Conservation (phyloP, 495 filamentous ascomycete genomes). For the Stereocaulon alpinum region DNA sequence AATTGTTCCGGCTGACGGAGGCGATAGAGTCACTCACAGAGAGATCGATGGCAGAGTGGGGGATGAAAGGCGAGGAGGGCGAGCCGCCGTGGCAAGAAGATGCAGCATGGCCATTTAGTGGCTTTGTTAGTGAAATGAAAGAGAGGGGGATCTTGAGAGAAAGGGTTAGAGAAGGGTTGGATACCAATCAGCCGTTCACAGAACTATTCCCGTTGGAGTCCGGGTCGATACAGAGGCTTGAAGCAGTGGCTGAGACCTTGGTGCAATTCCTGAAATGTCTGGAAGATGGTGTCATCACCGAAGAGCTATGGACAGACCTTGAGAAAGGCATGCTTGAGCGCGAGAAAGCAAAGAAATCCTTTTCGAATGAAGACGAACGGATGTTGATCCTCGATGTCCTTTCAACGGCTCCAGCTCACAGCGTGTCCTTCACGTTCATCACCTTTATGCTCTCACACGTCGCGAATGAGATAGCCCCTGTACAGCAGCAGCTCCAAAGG, state of each 20-base stretch:
- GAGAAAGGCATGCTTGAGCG: slow-evolving; percentile 48
- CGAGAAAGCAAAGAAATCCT: slow-evolving; percentile 39
- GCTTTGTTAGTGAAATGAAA: neutral
- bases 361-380: slow-evolving; percentile 52
- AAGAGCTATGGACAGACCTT: slow-evolving; percentile 57
- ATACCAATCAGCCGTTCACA: slow-evolving; percentile 49
- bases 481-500: neutral
- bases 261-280: slow-evolving; percentile 60
- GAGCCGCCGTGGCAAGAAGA: slow-evolving; percentile 45
- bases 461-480: slow-evolving; percentile 30
- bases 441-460: slow-evolving; percentile 59
- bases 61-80: slow-evolving; percentile 53
- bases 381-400: slow-evolving; percentile 63
- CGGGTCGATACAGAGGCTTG: slow-evolving; percentile 52
- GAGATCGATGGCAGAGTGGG: slow-evolving; percentile 68
- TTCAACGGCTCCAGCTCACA: slow-evolving; percentile 59
- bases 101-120: slow-evolving; percentile 63
- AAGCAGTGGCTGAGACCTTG: slow-evolving; percentile 57
- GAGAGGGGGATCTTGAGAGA: slow-evolving; percentile 24
- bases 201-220: slow-evolving; percentile 48
- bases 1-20: slow-evolving; percentile 81
- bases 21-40: slow-evolving; percentile 65
- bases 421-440: slow-evolving; percentile 77
- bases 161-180: slow-evolving; percentile 39
- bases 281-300: slow-evolving; percentile 63